phyloP scores from a whole-genome alignment of 805 yeast genomes.

The Spathaspora gorwiae region DNA sequence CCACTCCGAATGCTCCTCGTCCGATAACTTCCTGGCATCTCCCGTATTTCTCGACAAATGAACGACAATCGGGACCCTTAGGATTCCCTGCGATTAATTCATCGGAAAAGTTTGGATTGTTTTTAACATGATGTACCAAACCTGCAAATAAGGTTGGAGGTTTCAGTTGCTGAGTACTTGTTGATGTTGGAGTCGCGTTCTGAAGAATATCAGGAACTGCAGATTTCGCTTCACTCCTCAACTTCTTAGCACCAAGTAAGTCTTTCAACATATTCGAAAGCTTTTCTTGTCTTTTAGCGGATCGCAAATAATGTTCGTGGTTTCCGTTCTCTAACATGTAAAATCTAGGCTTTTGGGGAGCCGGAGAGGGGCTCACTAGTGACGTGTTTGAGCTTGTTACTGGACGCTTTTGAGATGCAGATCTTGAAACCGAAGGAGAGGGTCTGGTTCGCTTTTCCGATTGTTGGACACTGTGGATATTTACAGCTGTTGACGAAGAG shows the following conservation, averaged over 20 bases:
- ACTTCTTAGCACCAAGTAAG: conserved; percentile 66
- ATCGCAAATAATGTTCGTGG: conserved; percentile 77
- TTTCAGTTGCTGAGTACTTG: conserved; percentile 10
- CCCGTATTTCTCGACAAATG: conserved; percentile 87
- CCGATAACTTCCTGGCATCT: conserved; percentile 94
- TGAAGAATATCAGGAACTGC: conserved; percentile 62
- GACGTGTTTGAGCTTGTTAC: conserved; percentile 1
- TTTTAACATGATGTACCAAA: conserved; percentile 53
- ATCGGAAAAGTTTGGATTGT: conserved; percentile 16
- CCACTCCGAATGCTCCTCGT: conserved; percentile 91
- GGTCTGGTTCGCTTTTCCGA: background rate
- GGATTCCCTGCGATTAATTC: conserved; percentile 11
- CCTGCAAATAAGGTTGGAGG: conserved; percentile 76
- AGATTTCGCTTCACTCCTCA: conserved; percentile 65
- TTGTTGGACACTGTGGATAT: background rate
- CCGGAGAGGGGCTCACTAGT: conserved; percentile 1
- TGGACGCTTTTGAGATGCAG: conserved; percentile 1
- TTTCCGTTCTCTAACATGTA: conserved; percentile 58
- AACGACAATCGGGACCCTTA: conserved; percentile 32
- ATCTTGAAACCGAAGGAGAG: background rate
- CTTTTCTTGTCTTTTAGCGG: conserved; percentile 76
- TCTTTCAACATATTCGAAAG: conserved; percentile 70
- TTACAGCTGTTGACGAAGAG: background rate
- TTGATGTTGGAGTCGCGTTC: conserved; percentile 5
- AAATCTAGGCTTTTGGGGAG: conserved; percentile 39